These are phyloP conservation scores for Cymbopogon citratus DNA, from an alignment of 176 grass and related monocot species.

Conservation along the genomic window DNA sequence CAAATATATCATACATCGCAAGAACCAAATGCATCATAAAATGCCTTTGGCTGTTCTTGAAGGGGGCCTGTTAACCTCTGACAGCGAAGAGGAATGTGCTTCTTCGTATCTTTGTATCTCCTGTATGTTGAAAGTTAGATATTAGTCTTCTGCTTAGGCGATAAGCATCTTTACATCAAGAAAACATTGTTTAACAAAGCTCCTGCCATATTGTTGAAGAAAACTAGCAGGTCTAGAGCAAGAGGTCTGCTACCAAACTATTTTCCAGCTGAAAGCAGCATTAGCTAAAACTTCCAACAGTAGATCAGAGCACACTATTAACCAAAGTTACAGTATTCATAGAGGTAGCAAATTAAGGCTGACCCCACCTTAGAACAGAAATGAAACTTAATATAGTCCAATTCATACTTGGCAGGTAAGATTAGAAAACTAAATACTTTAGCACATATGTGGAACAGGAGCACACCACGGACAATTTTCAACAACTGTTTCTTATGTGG, in stretches of 20 bases:
- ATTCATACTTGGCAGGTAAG: not conserved
- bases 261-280: no score
- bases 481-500: not conserved
- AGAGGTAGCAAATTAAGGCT: not conserved
- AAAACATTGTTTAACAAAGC: not conserved
- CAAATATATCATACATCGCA: constrained; percentile 35
- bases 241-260: not conserved
- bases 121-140: constrained; percentile 42
- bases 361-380: not conserved
- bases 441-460: not conserved
- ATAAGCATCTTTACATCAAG: constrained; percentile 7
- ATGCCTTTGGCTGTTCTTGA: constrained; percentile 63
- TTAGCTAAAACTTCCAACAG: no score
- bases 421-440: constrained; percentile 5
- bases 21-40: constrained; percentile 53
- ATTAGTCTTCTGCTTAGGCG: not conserved
- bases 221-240: not conserved
- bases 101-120: constrained; percentile 78
- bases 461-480: not conserved
- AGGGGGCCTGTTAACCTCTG: constrained; percentile 54
- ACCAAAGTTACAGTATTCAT: not conserved
- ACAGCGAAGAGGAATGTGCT: constrained; percentile 39
- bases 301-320: no score
- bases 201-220: not conserved
- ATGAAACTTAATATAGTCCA: not conserved